Evolutionary conservation across 768 basidiomycete species (phyloP).

Genomic region (Clitopilus hobsonii): DNA sequence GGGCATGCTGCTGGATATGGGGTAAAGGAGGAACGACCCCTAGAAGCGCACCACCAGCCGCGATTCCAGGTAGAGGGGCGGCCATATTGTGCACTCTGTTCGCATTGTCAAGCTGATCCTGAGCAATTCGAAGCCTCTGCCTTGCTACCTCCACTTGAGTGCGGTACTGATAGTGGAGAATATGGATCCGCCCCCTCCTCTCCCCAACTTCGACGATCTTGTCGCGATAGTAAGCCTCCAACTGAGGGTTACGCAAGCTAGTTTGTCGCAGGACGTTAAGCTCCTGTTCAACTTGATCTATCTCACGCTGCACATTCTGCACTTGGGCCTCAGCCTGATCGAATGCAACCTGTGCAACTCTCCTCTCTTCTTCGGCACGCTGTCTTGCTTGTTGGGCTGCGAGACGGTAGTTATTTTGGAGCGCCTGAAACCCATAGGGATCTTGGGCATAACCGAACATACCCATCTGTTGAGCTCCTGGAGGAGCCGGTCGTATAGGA

Average conservation of each 20-base stretch:
- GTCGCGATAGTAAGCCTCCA: background rate
- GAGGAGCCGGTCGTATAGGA: conserved; percentile 11
- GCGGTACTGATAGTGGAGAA: background rate
- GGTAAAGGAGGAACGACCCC: too few species aligned
- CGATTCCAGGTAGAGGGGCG: too few species aligned
- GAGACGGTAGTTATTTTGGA: too few species aligned
- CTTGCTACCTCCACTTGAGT: background rate
- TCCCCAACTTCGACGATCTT: background rate
- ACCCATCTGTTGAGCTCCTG: background rate
- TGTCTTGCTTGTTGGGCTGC: background rate
- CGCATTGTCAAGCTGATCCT: background rate
- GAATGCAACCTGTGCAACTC: background rate
- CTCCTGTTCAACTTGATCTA: background rate
- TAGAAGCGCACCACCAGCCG: too few species aligned
- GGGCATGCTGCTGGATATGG: too few species aligned
- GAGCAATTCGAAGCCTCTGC: background rate
- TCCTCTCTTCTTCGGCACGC: background rate
- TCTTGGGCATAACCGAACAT: background rate
- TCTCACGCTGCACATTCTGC: too few species aligned
- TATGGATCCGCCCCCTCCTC: background rate
- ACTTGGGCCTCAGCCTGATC: background rate
- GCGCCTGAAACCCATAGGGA: background rate
- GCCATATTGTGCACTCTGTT: too few species aligned
- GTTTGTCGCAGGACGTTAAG: background rate
- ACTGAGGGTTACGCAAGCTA: background rate